Evolutionary conservation across 2,329 filamentous ascomycete species (phyloP).

Genomic region (Fusarium tuaranense): DNA sequence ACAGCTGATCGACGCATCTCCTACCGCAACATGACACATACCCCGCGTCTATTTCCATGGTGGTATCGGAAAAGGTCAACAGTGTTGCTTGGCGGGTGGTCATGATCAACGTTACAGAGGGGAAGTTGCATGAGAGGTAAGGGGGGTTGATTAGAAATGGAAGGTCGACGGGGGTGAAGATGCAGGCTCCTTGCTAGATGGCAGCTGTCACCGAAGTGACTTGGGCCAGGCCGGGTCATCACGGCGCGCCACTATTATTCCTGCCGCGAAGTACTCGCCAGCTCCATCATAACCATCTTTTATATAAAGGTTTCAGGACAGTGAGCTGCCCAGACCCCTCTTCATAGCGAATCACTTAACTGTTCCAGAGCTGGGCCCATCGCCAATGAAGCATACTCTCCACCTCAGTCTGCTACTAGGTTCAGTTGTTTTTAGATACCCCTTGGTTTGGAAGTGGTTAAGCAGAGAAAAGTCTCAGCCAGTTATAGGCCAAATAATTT

Average conservation of each 20-base stretch:
- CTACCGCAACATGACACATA: not conserved
- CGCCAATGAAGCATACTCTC: not conserved
- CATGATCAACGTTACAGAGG: not conserved
- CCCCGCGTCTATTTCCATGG: not conserved
- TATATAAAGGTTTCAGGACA: not conserved
- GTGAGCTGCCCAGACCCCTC: not conserved
- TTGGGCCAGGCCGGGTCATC: not conserved
- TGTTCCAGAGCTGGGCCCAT: not conserved
- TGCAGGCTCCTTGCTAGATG: not conserved
- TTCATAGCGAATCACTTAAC: not conserved
- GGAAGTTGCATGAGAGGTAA: not conserved
- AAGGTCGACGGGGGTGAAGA: not conserved
- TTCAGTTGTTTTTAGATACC: not conserved
- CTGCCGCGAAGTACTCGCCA: rapidly evolving
- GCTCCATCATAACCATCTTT: not conserved
- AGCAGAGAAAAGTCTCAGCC: not conserved
- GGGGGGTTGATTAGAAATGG: not conserved
- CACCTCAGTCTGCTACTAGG: not conserved
- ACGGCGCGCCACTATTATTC: not conserved
- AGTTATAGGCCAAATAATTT: not conserved
- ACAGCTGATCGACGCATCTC: not conserved
- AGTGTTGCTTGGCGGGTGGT: not conserved
- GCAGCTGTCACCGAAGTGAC: not conserved
- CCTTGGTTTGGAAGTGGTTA: no score
- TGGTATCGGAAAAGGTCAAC: not conserved